Evolutionary conservation across 2,329 filamentous ascomycete species (phyloP).

Genomic region (Colletotrichum aenigma): DNA sequence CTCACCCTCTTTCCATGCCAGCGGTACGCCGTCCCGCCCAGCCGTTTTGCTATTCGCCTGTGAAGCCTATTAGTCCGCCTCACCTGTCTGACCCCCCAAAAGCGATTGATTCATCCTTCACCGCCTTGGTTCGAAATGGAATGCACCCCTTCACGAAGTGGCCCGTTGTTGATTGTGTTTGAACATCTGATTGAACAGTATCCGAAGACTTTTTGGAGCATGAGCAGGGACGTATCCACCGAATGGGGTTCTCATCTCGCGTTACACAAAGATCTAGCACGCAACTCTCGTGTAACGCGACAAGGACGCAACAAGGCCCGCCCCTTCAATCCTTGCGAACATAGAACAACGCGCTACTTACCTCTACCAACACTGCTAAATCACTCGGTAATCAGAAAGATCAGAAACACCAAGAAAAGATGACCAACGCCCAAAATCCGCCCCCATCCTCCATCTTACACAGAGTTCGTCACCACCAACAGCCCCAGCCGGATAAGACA

Average conservation of each 20-base stretch:
- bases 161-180: not conserved
- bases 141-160: not conserved
- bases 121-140: not conserved
- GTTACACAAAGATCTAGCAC: not conserved
- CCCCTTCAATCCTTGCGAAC: not conserved
- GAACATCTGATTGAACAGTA: not conserved
- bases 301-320: not conserved
- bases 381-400: not conserved
- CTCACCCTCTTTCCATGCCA: constrained; percentile 1
- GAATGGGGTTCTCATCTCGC: not conserved
- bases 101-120: not conserved
- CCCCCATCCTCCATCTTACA: not conserved
- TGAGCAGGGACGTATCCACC: not conserved
- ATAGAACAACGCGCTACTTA: not conserved
- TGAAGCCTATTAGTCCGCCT: not conserved
- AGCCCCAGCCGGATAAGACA: not conserved
- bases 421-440: not conserved
- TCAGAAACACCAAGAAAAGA: not conserved
- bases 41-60: not conserved
- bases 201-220: not conserved
- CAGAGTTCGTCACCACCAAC: not conserved
- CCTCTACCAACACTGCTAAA: not conserved
- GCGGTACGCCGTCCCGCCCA: constrained; percentile 16
- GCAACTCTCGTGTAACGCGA: not conserved
- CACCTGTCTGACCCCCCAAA: not conserved